phyloP scores from a whole-genome alignment of 202 grass and related monocot species.

The Hordeum pubiflorum region DNA sequence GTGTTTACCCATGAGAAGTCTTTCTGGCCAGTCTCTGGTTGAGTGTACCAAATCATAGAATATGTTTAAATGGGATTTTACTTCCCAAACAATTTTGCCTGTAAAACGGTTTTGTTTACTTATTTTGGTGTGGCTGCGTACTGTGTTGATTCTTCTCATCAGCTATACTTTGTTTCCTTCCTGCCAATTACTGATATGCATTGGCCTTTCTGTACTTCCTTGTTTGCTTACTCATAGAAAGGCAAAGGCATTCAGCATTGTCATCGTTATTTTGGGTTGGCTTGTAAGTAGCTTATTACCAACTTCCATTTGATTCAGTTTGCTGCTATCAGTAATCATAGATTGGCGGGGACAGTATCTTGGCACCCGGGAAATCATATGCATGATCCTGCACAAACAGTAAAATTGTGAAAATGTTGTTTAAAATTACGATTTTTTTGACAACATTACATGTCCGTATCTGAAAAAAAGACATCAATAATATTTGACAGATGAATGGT shows the following conservation, averaged over 20 bases:
- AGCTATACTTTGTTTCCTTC: neutral
- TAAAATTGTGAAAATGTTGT: neutral
- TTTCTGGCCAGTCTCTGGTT: neutral
- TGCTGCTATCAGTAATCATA: neutral
- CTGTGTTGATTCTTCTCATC: neutral
- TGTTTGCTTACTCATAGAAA: neutral
- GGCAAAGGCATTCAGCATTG: neutral
- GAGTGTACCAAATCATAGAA: slow-evolving; percentile 36
- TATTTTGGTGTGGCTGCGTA: neutral
- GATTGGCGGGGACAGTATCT: neutral
- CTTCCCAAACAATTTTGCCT: slow-evolving; percentile 42
- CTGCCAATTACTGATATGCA: neutral
- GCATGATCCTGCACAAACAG: neutral
- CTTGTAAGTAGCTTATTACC: neutral
- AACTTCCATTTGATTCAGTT: neutral
- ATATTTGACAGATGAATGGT: neutral
- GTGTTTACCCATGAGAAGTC: slow-evolving; percentile 4
- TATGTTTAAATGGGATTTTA: slow-evolving; percentile 18
- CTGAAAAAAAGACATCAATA: neutral
- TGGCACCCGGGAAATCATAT: neutral
- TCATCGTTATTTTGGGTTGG: neutral
- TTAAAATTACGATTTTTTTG: neutral
- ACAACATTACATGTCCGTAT: neutral
- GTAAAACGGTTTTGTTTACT: slow-evolving; percentile 7
- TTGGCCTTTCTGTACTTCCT: neutral